Evolutionary conservation across 2,329 filamentous ascomycete genomes (phyloP), one percentile per base, ranked within the genome.

Genomic region (Colletotrichum sp.): DNA sequence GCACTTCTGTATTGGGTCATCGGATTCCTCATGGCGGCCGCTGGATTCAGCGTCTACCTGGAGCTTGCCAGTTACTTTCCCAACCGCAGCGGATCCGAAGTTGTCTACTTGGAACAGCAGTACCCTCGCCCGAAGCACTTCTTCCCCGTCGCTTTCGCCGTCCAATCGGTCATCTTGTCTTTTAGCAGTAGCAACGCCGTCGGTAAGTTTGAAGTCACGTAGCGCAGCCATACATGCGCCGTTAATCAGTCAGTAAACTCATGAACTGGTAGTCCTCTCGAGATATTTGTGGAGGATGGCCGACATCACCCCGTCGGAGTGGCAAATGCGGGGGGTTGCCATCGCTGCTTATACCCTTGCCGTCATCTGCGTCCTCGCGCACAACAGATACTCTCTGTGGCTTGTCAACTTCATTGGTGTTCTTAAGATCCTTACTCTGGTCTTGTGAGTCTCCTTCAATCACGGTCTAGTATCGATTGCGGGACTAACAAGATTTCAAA

Each of bases 41-140:
- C 89, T 4, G 89, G 88, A 2, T 86, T 93, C 4, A 84, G 87
- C 0, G 88, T 92, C 0, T 94, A 94, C 72, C 88, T 94, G 10
- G 92, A 94, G 79, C 89, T 90, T 16, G 89, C 91, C 0, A 87
- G 90, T 1, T 94, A 92, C 76, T 94, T 94, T 74, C 92, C 92
- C 1, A 93, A 90, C 79, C 89, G 92, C 9, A 93, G 90, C 3
- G 92, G 92, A 0, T 89, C 89, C 0, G 91, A 94, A 78, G 92
- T 93, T 0, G 92, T 93, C 0, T 94, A 93, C 77, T 86, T 94
- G 0, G 92, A 94, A 78, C 92, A 94, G 79, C 90, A 91, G 0
- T 94, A 89, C 76, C 92, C 92, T 1, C 87, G 91, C 2, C 93
- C 92, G 0, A 89, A 87, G 70, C 92, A 91, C 79, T 87, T 94